Conservation (phyloP, 1,284 basidiomycete genomes). For the Naganishia albida region DNA sequence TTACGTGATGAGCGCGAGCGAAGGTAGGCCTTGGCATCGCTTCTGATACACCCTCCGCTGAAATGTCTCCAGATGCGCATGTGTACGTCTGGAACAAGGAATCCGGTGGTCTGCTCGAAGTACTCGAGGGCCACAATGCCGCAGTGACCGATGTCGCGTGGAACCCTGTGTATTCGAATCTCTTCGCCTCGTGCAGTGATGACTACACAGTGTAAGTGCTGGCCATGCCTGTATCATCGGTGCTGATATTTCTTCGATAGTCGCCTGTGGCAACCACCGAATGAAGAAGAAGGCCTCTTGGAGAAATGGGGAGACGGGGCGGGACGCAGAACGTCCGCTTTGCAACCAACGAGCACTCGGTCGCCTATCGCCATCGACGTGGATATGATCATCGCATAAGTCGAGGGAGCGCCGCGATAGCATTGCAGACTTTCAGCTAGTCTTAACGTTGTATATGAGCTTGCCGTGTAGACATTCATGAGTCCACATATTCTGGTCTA, state of each 20-base stretch:
- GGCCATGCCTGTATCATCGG: not conserved
- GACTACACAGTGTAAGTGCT: conserved; percentile 66
- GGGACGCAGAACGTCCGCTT: too few relatives aligned
- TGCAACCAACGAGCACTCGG: not conserved
- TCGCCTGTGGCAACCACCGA: conserved; percentile 21
- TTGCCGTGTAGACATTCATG: too few relatives aligned
- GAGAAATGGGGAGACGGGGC: conserved; percentile 10
- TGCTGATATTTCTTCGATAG: not conserved
- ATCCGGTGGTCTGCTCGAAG: conserved; percentile 76
- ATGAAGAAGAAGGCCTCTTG: not conserved
- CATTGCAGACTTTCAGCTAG: too few relatives aligned
- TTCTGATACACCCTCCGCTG: not conserved
- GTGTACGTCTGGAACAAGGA: conserved; percentile 96
- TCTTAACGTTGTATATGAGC: too few relatives aligned
- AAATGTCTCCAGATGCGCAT: conserved; percentile 65
- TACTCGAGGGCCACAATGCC: conserved; percentile 78
- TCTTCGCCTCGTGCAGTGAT: conserved; percentile 93
- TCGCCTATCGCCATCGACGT: conserved; percentile 20
- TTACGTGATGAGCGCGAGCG: conserved; percentile 90
- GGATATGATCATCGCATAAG: conserved; percentile 25
- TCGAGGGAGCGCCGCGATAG: too few relatives aligned
- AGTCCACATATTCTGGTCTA: too few relatives aligned
- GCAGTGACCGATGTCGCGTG: conserved; percentile 95
- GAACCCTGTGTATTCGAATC: conserved; percentile 76
- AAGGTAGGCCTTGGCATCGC: conserved; percentile 65